Base-by-base conservation (phyloP, 345 rosid species). In the Atalantia buxifolia region DNA sequence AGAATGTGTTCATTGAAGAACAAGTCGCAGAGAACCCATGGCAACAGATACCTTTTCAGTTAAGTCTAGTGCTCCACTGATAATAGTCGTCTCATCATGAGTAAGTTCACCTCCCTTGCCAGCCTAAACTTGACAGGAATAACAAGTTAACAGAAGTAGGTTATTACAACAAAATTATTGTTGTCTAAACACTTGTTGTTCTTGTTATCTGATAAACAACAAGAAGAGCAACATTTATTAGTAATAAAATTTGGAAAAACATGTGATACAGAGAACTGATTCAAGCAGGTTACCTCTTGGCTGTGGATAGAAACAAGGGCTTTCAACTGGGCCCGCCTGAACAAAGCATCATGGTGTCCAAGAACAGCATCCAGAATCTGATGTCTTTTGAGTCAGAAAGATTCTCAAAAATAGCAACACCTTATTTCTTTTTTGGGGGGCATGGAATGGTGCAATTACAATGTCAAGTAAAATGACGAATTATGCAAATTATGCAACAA, bases 81-180 rank as follows among this genome's bases (percentile, higher is more conserved):
- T 95, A 79, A 95, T 93, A 84, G 94, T 94, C 69, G 97, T 88
- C 89, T 96, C 98, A 78, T 96, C 99, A 77, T 91, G 99, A 19
- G 98, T 92, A 77, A 96, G 95, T 82, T 96, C 99, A 78, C 99
- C 99, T 13, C 99, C 99, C 80, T 90, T 92, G 63, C 98, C 99
- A 81, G 99, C 99, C 99, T 94, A 81, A 67, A 81, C 75, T 77
- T 71, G 59, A 76, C 62, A 79, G 61, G 75, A 87, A 73, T 57
- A 64, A 50, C 60, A 86, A 53, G 79, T 76, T 70, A 84, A 45
- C 12, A 22, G 42, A 79, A 81, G 79, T 77, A 77, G 80, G 75
- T 78, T 75, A 79, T 53, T 79, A 71, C 75, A 55, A 64, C 24
- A 66, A 72, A 76, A 64, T 62, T 77, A 53, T 65, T 18, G 36